Base-by-base conservation (phyloP, 2,329 filamentous ascomycete species). In the Colletotrichum filicis region DNA sequence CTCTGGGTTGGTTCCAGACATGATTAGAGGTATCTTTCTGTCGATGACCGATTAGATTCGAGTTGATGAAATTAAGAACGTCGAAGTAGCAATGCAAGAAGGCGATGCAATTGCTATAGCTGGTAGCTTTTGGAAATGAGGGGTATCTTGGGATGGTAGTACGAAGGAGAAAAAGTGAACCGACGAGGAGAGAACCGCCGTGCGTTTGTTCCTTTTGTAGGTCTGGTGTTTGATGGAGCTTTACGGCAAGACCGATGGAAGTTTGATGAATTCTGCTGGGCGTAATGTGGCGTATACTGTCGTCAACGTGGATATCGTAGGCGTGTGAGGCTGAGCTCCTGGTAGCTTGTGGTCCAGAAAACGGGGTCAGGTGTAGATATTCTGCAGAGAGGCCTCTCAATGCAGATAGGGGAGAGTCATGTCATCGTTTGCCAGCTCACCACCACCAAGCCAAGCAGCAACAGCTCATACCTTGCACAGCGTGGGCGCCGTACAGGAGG, bases 1-100 rank as follows among this genome's bases (percentile, higher is more conserved):
- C 65, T 75, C 74, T 35, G 73, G 66, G 66, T 74, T 70, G 5
- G 58, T 58, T 24, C 67, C 65, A 32, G 71, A 74, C 68, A 74
- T 74, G 22, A 57, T 37, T 12, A n/a, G 6, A n/a, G 9, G 26
- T 19, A 2, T 32, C 30, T 73, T 35, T 42, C 37, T 11, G 42
- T 61, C 30, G 42, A n/a, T 28, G 52, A 24, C 19, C 24, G 12
- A 35, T 66, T 4, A 7, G n/a, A n/a, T 6, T 19, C 11, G 7
- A 12, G 12, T n/a, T 24, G 22, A 7, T 32, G 16, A n/a, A 6
- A 42, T 42, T 4, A 16, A 26, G 22, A 67, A 52, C 71, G 32
- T 63, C 37, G 53, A 57, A 32, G 52, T 28, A 32, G n/a, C 12
- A 5, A 22, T 26, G 5, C 19, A 59, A 24, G 12, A 14, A 62